Percentiles rank a stretch among this genome's conserved stretches.
These are phyloP conservation scores for Tylopilus sp. DNA, from an alignment of 1,284 basidiomycete species.

Conservation along the genomic window DNA sequence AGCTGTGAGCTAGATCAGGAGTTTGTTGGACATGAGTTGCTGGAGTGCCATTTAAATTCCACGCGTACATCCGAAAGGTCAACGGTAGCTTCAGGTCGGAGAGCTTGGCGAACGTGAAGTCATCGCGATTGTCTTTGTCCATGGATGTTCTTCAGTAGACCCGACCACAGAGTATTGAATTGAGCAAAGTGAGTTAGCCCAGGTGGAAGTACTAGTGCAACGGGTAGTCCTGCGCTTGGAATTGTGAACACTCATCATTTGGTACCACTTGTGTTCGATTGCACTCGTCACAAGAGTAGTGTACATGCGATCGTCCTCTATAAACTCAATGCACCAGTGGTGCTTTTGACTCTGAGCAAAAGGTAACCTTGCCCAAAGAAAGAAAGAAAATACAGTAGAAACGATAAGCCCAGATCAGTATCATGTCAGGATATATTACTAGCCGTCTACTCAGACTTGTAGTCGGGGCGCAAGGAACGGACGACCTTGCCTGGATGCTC, in stretches of 20 bases:
- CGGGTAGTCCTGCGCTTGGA: no score
- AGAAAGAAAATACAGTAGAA: conserved; percentile 7
- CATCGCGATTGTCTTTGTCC: conserved; percentile 76
- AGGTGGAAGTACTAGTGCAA: no score
- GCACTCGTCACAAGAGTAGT: conserved; percentile 3
- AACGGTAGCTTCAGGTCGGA: conserved; percentile 84
- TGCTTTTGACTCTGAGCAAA: conserved; percentile 25
- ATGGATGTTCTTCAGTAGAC: conserved; percentile 35
- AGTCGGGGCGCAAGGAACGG: conserved; percentile 74
- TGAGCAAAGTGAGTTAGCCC: no score
- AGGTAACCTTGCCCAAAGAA: conserved; percentile 12
- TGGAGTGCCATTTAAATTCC: conserved; percentile 3
- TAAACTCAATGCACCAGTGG: conserved; percentile 20
- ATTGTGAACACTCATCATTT: no score
- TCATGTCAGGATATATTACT: conserved; percentile 2
- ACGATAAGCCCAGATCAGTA: conserved; percentile 8
- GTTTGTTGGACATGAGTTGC: conserved; percentile 8
- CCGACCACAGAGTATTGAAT: not conserved
- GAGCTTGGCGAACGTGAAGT: conserved; percentile 87
- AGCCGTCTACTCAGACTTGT: conserved; percentile 52
- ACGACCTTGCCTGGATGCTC: conserved; percentile 59
- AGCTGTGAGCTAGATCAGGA: conserved; percentile 65
- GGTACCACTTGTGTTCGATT: no score
- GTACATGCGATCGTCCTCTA: conserved; percentile 18
- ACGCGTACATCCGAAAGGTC: conserved; percentile 79